Evolutionary conservation across 148 eudicot genomes (phyloP), one percentile per base, ranked within the genome.

Genomic region (Chenopodium formosanum): DNA sequence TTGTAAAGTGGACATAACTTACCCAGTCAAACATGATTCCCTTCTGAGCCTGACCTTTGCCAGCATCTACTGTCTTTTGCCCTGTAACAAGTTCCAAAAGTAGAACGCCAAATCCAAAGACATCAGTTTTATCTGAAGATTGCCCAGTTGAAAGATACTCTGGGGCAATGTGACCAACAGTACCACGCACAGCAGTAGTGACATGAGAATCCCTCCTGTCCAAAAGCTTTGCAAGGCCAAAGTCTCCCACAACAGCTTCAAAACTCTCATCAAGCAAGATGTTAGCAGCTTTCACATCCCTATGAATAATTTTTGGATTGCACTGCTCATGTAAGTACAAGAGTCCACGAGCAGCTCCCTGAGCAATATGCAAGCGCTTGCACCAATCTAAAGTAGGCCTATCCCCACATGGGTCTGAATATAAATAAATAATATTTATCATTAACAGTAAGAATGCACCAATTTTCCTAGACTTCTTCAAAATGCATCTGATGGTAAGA

Each of bases 181-280:
- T 95, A 40, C 99, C 99, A 48, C 99, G 93, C 22, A 95, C 99
- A 65, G 99, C 99, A 37, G 99, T 95, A 31, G 97, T 95, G 70
- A 95, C 94, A 82, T 95, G 99, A 67, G 99, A 91, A 73, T 93
- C 99, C 66, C 89, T 86, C 74, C 87, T 86, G 78, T 95, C 99
- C 80, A 95, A 87, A 47, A 95, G 91, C 92, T 95, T 95, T 62
- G 99, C 99, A 6, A 95, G 97, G 68, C 99, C 99, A 88, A 95
- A 95, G 90, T 95, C 99, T 19, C 99, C 99, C 62, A 95, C 99
- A 32, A 95, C 92, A 19, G 97, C 99, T 88, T 95, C 97, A 79
- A 90, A 95, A 53, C 79, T 88, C 74, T 91, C 92, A 83, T 95
- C 99, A 4, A 95, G 95, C 80, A 95, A 88, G 67, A 95, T 92